These are phyloP conservation scores for Trifolium fragiferum DNA, from an alignment of 306 rosid genomes.

Conservation along the genomic window DNA sequence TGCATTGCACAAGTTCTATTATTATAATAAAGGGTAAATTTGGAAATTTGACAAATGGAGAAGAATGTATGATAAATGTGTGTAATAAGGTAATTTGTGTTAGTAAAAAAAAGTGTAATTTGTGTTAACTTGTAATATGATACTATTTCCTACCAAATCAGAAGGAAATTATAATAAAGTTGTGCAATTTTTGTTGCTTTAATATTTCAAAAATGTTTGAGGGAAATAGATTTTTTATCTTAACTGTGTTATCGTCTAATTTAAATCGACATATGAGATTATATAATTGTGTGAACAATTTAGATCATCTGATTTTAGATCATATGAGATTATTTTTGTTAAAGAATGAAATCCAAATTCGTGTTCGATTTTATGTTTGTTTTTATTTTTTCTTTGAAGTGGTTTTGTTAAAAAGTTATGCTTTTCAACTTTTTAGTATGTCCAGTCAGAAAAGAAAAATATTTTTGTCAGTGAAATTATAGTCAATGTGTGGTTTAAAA, in stretches of 20 bases:
- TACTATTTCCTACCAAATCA: neutral
- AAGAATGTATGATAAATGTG: neutral
- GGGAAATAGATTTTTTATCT: too few species aligned
- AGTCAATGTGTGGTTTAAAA: slow-evolving; percentile 29
- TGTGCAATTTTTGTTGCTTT: slow-evolving; percentile 37
- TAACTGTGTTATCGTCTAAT: too few species aligned
- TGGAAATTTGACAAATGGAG: neutral
- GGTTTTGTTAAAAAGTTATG: slow-evolving; percentile 30
- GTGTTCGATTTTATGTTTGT: too few species aligned
- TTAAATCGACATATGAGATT: too few species aligned
- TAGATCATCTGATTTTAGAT: too few species aligned
- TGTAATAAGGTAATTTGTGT: neutral
- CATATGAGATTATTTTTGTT: too few species aligned
- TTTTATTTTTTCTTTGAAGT: slow-evolving; percentile 17
- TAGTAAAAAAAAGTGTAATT: neutral
- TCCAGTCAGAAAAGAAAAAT: neutral
- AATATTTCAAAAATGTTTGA: slow-evolving; percentile 45
- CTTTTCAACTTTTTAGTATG: neutral
- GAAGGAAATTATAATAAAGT: slow-evolving; percentile 7
- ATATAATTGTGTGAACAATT: too few species aligned
- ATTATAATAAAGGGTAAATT: neutral
- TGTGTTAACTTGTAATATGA: too few species aligned
- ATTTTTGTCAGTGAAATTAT: slow-evolving; percentile 52
- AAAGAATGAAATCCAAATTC: too few species aligned
- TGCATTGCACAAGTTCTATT: slow-evolving; percentile 36